Percentiles rank a stretch among this genome's conserved stretches.
Conservation (phyloP, 176 grass and related monocot species). For the Thalia dealbata region DNA sequence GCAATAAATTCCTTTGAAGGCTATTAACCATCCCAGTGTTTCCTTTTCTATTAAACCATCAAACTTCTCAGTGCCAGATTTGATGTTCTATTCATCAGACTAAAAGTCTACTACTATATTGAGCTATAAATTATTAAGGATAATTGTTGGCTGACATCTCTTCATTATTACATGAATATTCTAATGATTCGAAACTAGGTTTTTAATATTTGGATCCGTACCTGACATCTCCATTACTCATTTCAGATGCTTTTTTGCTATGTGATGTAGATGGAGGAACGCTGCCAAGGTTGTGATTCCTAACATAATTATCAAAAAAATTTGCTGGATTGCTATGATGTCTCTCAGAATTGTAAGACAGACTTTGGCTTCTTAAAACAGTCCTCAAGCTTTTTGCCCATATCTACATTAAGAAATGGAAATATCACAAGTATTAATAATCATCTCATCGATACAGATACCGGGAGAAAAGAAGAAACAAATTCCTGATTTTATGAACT, state of each 20-base stretch:
- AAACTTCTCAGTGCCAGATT: background rate
- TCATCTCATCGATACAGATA: background rate
- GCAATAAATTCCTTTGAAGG: background rate
- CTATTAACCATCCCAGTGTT: background rate
- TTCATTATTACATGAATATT: background rate
- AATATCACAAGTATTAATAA: background rate
- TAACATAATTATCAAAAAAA: background rate
- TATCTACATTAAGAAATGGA: conserved; percentile 7
- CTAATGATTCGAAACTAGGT: background rate
- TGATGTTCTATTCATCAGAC: background rate
- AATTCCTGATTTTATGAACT: background rate
- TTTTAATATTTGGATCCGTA: background rate
- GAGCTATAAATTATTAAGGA: background rate
- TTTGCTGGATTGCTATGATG: background rate
- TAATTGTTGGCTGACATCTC: no score
- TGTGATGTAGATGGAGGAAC: background rate
- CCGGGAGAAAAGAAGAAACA: background rate
- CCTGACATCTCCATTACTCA: conserved; percentile 1
- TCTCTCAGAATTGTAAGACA: background rate
- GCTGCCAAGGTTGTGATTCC: background rate
- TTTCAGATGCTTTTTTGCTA: conserved; percentile 1
- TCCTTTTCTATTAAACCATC: background rate
- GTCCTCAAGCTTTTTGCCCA: conserved; percentile 1
- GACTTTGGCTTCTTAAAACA: conserved; percentile 1
- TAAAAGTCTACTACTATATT: background rate